phyloP scores from a whole-genome alignment of 2,329 filamentous ascomycete species.

The Talaromyces sp. region DNA sequence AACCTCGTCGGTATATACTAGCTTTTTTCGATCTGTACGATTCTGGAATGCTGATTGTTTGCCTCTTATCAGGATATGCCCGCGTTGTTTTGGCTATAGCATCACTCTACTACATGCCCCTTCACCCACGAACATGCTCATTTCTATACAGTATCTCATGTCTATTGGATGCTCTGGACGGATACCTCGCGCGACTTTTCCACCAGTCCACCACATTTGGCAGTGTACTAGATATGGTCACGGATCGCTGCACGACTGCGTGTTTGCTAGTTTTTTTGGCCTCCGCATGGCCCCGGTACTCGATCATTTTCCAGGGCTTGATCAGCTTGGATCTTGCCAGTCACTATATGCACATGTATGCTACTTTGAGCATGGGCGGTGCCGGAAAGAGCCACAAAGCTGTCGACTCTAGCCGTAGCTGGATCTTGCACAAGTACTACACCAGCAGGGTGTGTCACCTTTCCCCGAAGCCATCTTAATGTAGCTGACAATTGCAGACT shows the following conservation, averaged over 20 bases:
- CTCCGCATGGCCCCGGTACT: conserved; percentile 90
- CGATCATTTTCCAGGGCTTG: conserved; percentile 88
- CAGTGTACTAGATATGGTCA: conserved; percentile 98
- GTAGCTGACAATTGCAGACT: conserved; percentile 51
- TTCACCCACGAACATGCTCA: conserved; percentile 94
- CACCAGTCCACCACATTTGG: conserved; percentile 94
- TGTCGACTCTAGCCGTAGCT: conserved; percentile 81
- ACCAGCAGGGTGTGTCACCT: conserved; percentile 74
- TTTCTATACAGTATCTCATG: conserved; percentile 85
- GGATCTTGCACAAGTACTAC: conserved; percentile 92
- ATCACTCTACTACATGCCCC: conserved; percentile 97
- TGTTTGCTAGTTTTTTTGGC: conserved; percentile 93
- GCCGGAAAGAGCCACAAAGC: conserved; percentile 84
- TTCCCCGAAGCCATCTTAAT: neutral
- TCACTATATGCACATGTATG: conserved; percentile 99
- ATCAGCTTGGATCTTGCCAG: conserved; percentile 91
- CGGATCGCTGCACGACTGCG: conserved; percentile 92
- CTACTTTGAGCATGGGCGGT: conserved; percentile 83
- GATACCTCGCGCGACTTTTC: conserved; percentile 80
- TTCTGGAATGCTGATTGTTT: neutral
- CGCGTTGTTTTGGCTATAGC: conserved; percentile 79
- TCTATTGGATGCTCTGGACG: conserved; percentile 90
- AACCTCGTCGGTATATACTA: conserved; percentile 67
- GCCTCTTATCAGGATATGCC: conserved; percentile 59
- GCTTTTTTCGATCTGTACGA: neutral